A percentile compares a stretch with the other conserved stretches of the same genome.
Evolutionary conservation across 2,329 filamentous ascomycete genomes (phyloP).

Genomic region (Colletotrichum godetiae): DNA sequence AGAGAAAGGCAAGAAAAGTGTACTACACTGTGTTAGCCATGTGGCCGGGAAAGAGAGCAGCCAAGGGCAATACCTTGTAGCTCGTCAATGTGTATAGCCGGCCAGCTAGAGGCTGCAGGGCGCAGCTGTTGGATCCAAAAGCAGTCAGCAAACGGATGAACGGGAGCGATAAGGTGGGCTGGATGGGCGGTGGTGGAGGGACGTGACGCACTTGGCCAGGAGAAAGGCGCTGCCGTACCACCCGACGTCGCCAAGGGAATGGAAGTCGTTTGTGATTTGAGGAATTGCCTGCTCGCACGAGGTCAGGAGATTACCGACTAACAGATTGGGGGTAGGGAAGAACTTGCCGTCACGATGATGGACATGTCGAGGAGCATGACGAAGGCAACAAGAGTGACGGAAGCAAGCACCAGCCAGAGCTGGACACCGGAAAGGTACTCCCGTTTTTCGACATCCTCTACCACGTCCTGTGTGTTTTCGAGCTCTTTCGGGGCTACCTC

Average conservation of each 20-base stretch:
- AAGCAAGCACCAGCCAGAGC: constrained; percentile 42
- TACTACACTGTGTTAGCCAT: constrained; percentile 36
- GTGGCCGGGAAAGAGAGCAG: too few species aligned
- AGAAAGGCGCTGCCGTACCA: constrained; percentile 65
- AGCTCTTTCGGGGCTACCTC: too few species aligned
- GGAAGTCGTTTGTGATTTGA: constrained; percentile 60
- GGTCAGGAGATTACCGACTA: too few species aligned
- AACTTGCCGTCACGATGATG: constrained; percentile 60
- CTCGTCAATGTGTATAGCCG: constrained; percentile 59
- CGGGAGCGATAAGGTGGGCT: too few species aligned
- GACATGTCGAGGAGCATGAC: constrained; percentile 62
- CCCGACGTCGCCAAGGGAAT: constrained; percentile 63
- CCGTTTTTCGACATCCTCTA: too few species aligned
- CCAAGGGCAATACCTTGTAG: constrained; percentile 41
- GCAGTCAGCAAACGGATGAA: not conserved
- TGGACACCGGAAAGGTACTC: too few species aligned
- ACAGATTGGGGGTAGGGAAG: too few species aligned
- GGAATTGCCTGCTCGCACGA: constrained; percentile 52
- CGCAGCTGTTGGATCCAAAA: constrained; percentile 47
- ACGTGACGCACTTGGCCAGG: constrained; percentile 32
- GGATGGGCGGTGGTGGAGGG: too few species aligned
- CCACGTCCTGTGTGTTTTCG: too few species aligned
- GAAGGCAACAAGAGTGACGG: constrained; percentile 56
- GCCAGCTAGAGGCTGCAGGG: constrained; percentile 62
- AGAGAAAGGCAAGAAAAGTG: constrained; percentile 42